Evolutionary conservation across 2,329 filamentous ascomycete genomes (phyloP), one percentile per base, ranked within the genome.

Genomic region (Exophiala mesophila): DNA sequence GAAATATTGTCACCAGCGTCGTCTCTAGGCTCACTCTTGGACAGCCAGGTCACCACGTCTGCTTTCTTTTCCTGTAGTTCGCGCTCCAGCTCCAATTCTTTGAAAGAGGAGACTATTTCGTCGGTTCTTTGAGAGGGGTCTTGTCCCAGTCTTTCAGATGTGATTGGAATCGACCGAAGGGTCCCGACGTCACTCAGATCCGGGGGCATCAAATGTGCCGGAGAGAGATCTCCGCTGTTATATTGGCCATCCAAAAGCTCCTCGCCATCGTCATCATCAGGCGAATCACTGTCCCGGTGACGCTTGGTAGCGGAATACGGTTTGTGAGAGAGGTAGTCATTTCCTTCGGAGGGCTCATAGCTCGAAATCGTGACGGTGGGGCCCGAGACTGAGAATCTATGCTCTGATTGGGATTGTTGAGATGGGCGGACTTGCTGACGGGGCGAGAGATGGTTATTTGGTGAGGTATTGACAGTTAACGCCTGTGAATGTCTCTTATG

Each of bases 1-100:
- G 49, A 47, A 12, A 19, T 12, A 13, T 60, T 56, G 29, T 63
- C 59, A 19, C 60, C 61, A n/a, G 57, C 52, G 39, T 62, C 64
- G 39, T 68, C 69, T 31, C 63, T 69, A 12, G 65, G 67, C 30
- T 68, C 68, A 49, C 68, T 74, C 9, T 67, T 65, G 10, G 61
- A 67, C 3, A 76, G 65, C 76, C 76, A 79, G 16, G 67, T 62
- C 38, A 67, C 64, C 23, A 79, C 74, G 39, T 76, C 72, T 6
- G 66, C 63, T 44, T 76, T 75, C 53, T 70, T 76, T 37, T 76
- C 70, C 3, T 68, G 64, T 21, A 67, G 59, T 23, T 68, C 61
- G 36, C 69, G 66, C 44, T 68, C 61, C 31, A 68, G 61, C 35
- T 69, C 65, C 36, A 75, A 60, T 18, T 78, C 73, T 35, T 74